Percentiles rank a stretch among this genome's conserved stretches.
phyloP scores from a whole-genome alignment of 441 rosid genomes.

The Pelargonium cotyledonis region DNA sequence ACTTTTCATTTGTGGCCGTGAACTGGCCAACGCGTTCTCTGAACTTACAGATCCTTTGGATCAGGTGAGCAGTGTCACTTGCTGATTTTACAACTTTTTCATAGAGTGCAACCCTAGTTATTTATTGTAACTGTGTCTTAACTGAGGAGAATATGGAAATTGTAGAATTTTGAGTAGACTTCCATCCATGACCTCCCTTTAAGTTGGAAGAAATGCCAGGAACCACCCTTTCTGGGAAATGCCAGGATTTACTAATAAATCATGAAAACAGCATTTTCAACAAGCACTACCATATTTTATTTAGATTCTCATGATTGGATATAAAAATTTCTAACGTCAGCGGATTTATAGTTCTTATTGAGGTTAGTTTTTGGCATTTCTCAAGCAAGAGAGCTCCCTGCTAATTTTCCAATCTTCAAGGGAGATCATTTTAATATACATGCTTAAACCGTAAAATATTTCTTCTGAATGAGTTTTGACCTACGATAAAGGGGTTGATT shows the following conservation, averaged over 20 bases:
- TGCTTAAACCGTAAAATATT: too few relatives aligned
- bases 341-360: too few relatives aligned
- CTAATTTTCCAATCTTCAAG: too few relatives aligned
- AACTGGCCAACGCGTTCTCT: constrained; percentile 92
- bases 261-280: not conserved
- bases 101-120: not conserved
- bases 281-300: not conserved
- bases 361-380: too few relatives aligned
- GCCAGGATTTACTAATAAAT: not conserved
- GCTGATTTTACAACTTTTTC: not conserved
- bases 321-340: too few relatives aligned
- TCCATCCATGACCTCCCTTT: not conserved
- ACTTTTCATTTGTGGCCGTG: constrained; percentile 91
- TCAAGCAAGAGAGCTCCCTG: too few relatives aligned
- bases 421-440: too few relatives aligned
- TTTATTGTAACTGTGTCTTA: not conserved
- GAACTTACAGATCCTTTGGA: constrained; percentile 92
- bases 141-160: not conserved
- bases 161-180: not conserved
- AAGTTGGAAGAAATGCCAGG: not conserved
- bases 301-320: not conserved
- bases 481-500: too few relatives aligned
- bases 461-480: not conserved
- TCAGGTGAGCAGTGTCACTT: constrained; percentile 43
- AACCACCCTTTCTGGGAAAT: not conserved